These are phyloP conservation scores for Trichocladium uniseriatum DNA, from an alignment of 495 filamentous ascomycete genomes.

Conservation along the genomic window DNA sequence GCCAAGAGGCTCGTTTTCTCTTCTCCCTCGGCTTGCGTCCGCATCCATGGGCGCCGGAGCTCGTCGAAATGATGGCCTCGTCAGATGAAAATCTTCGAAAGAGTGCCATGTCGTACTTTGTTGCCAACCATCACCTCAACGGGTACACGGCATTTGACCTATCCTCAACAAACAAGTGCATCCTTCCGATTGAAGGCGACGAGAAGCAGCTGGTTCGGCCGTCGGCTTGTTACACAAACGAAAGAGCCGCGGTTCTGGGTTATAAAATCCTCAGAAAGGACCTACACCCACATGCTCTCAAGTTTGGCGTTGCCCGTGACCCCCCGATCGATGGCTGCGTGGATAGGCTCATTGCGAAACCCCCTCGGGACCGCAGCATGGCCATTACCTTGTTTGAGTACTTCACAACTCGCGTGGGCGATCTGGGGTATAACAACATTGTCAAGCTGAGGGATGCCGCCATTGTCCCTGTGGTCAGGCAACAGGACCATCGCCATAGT, in stretches of 20 bases:
- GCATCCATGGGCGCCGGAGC: constrained; percentile 56
- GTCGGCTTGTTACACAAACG: constrained; percentile 72
- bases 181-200: constrained; percentile 62
- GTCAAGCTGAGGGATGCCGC: constrained; percentile 49
- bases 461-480: constrained; percentile 60
- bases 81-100: constrained; percentile 48
- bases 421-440: constrained; percentile 54
- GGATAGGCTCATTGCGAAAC: constrained; percentile 54
- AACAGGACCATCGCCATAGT: constrained; percentile 15
- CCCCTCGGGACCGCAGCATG: constrained; percentile 53
- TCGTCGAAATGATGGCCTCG: constrained; percentile 68
- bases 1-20: constrained; percentile 65
- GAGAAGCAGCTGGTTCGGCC: constrained; percentile 56
- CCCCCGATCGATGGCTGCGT: constrained; percentile 70
- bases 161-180: constrained; percentile 46
- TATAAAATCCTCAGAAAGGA: constrained; percentile 67
- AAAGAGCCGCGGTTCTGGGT: constrained; percentile 62
- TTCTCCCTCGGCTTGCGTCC: constrained; percentile 57
- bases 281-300: constrained; percentile 62
- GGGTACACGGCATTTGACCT: constrained; percentile 57
- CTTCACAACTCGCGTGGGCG: constrained; percentile 62
- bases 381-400: constrained; percentile 72
- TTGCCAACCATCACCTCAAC: constrained; percentile 67
- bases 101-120: constrained; percentile 71
- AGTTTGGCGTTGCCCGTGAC: constrained; percentile 73